Base-by-base conservation (phyloP, 371 early-diverging fungal genomes). In the Nematocida ausubeli region DNA sequence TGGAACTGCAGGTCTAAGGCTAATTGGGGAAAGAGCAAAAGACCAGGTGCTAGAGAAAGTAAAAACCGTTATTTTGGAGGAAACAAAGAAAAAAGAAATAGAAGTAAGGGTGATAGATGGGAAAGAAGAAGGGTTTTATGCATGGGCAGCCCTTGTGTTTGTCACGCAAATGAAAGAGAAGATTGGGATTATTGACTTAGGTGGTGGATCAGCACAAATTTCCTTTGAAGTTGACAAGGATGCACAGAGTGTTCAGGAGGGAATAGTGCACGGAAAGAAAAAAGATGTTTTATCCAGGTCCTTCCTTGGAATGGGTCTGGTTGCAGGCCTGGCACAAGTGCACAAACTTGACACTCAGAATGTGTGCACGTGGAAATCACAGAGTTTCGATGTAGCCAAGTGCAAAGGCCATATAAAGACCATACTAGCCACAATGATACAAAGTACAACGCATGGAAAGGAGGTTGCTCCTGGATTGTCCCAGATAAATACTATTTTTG, bases 1-100 rank as follows among this genome's bases (percentile, higher is more conserved):
- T 60, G 84, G 81, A 39, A 85, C 85, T 4, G 85, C 84, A 22
- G 85, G 85, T 19, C 30, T 85, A 16, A 70, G 85, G 51, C 52
- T 68, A 22, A 2, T 84, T n/a, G 26, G 30, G 16, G 44, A 28
- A 26, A 22, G 51, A 12, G 30, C 35, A 2, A 22, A 52, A 16
- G 65, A 72, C 28, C 37, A 64, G 3, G 47, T 82, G 35, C 66
- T 85, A 16, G 57, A 70, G 16, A 39, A 34, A 52, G 40, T 83
- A 19, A 70, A 70, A 34, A 69, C 54, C 50, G 34, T 26, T 2
- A 44, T 69, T n/a, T 39, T 81, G 14, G 62, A 44, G 6, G 69
- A 70, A 32, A 79, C 56, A 35, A 82, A 82, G 26, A 60, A 83
- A 22, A 69, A 70, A 49, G 82, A 69, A 7, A n/a, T 62, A 16